Evolutionary conservation across 2,329 filamentous ascomycete genomes (phyloP).

Genomic region (Trichoderma gracile): DNA sequence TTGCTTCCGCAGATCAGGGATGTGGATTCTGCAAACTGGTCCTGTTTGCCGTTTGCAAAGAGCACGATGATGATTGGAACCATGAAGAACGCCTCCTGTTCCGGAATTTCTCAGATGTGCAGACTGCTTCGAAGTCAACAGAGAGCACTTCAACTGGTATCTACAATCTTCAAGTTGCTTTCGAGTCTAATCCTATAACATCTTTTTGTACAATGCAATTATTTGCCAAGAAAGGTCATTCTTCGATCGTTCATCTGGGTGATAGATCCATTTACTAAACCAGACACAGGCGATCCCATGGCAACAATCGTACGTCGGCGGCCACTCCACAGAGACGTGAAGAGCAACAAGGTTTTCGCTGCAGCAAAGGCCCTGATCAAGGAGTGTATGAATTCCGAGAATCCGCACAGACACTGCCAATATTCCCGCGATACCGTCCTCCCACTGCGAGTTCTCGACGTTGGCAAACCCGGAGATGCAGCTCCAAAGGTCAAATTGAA

Average conservation of each 20-base stretch:
- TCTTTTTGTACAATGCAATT: neutral
- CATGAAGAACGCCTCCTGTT: neutral
- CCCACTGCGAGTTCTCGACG: conserved; percentile 4
- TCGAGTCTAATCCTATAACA: neutral
- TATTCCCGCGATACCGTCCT: conserved; percentile 10
- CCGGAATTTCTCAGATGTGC: neutral
- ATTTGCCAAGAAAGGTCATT: neutral
- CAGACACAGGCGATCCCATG: neutral
- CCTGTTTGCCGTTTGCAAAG: neutral
- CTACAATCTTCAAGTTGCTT: neutral
- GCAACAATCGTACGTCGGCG: neutral
- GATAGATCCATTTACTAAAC: neutral
- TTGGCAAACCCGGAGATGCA: neutral
- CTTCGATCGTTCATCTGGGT: accelerated
- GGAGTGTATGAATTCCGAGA: neutral
- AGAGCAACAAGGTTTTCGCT: neutral
- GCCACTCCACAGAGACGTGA: neutral
- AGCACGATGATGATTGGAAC: neutral
- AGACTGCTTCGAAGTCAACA: neutral
- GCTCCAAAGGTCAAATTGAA: neutral
- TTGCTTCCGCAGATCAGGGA: neutral
- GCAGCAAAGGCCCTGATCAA: neutral
- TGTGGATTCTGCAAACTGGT: conserved; percentile 10
- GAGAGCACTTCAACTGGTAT: too few relatives aligned
- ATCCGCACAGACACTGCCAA: conserved; percentile 6